Conservation (phyloP, 768 basidiomycete species). For the Neoboletus brunneissimus region DNA sequence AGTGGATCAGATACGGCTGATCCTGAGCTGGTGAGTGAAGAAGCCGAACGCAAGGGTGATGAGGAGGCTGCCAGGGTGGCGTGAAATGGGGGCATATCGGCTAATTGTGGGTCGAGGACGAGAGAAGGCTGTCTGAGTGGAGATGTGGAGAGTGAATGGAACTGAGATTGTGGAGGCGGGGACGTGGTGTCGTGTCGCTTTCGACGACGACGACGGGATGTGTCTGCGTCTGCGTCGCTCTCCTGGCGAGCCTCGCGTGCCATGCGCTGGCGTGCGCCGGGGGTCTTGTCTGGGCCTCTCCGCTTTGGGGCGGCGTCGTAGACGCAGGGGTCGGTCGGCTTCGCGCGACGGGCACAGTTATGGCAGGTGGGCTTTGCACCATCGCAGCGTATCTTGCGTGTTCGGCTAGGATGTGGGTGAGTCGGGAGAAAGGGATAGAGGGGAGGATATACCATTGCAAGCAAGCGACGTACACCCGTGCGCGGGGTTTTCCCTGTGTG, state of each 20-base stretch:
- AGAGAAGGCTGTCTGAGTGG: conserved; percentile 10
- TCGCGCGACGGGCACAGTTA: conserved; percentile 60
- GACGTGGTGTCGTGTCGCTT: conserved; percentile 8
- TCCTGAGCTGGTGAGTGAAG: conserved; percentile 4
- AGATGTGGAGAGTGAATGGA: background rate
- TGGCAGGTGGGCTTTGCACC: conserved; percentile 75
- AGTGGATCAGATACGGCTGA: conserved; percentile 9
- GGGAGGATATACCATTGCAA: conserved; percentile 58
- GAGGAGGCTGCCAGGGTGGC: background rate
- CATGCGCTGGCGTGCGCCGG: conserved; percentile 73
- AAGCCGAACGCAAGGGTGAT: background rate
- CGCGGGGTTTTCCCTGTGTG: conserved; percentile 73
- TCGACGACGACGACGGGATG: conserved; percentile 26
- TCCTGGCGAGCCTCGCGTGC: conserved; percentile 41
- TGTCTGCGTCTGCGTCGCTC: conserved; percentile 24
- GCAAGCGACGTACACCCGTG: conserved; percentile 77
- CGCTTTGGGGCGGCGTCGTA: conserved; percentile 76
- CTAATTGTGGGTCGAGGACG: conserved; percentile 27
- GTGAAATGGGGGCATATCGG: conserved; percentile 17
- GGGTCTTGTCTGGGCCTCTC: conserved; percentile 74
- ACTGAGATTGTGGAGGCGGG: conserved; percentile 1
- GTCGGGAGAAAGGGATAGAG: background rate
- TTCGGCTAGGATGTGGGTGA: conserved; percentile 47
- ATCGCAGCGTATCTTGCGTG: conserved; percentile 79
- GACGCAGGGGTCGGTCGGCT: conserved; percentile 46